Base-by-base conservation (phyloP, 2,329 filamentous ascomycete genomes). In the Trichoderma simmonsii region DNA sequence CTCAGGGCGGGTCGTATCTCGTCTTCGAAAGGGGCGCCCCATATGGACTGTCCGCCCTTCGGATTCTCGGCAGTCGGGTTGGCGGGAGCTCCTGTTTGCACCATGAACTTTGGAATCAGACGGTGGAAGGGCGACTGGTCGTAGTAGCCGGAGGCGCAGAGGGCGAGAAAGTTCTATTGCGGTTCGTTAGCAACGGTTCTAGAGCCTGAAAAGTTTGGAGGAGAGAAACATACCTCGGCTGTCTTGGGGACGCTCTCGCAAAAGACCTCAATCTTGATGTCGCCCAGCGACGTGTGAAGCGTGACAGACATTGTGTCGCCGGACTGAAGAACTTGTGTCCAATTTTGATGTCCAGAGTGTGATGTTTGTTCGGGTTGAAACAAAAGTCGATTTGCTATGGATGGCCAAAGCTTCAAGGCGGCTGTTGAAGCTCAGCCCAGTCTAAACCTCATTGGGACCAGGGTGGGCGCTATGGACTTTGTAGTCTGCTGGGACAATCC, bases 231-330 rank as follows among this genome's bases (percentile, higher is more conserved):
- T 84, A 92, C 92, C 84, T 97, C 93, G 74, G 94, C 92, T 0
- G 96, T 97, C 81, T 95, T 95, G 74, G 96, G 96, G 36, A 97
- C 94, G 77, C 93, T 91, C 81, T 98, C 94, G 85, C 95, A 98
- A 84, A 98, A 98, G 76, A 99, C 86, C 82, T 98, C 96, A 77
- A 98, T 89, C 84, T 98, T 99, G 80, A 99, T 87, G 82, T 96
- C 92, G 80, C 96, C 96, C 68, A 92, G 88, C 65, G 91, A 93
- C 64, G 96, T 99, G 82, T 98, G 94, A 15, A 99, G 88, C 12
- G 89, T 91, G 74, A 91, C 88, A 14, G 89, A 91, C 89, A 91
- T 91, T 75, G 15, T 54, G 57, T n/a, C 32, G 30, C 48, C n/a
- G 21, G 21, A 54, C 2, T 24, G 28, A 56, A 36, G 24, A 32